phyloP scores from a whole-genome alignment of 768 basidiomycete species.

The Lactifluus volemus region DNA sequence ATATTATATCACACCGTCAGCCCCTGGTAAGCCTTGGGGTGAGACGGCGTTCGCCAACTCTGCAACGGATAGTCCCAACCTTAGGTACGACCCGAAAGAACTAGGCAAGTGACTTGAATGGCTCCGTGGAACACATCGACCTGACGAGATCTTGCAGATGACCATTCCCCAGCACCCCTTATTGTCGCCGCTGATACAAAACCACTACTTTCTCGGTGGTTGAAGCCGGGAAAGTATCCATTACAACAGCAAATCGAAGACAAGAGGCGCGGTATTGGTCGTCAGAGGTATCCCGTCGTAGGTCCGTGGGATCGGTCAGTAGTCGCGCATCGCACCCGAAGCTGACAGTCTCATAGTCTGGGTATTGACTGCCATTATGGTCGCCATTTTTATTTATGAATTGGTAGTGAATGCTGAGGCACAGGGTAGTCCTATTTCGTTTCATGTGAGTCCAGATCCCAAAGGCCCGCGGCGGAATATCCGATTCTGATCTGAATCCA shows the following conservation, averaged over 20 bases:
- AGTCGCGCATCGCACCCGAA: not conserved
- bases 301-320: conserved; percentile 37
- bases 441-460: conserved; percentile 46
- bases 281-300: conserved; percentile 71
- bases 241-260: conserved; percentile 78
- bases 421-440: conserved; percentile 79
- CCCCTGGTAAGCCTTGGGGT: not conserved
- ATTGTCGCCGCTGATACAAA: not conserved
- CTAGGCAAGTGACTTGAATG: not conserved
- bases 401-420: conserved; percentile 63
- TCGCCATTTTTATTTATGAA: conserved; percentile 75
- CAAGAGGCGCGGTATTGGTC: conserved; percentile 77
- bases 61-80: not conserved
- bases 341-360: conserved; percentile 41
- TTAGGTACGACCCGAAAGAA: conserved; percentile 5
- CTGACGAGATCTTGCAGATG: not conserved
- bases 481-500: conserved; percentile 23
- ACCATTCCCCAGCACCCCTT: not conserved
- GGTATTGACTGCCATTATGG: conserved; percentile 55
- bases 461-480: not conserved
- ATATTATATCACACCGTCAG: not conserved
- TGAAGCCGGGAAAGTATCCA: conserved; percentile 35
- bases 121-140: not conserved
- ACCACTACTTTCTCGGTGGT: conserved; percentile 5
- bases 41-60: not conserved